Evolutionary conservation across 352 stramenopile genomes (phyloP).

Genomic region (Globisporangium rhizosaccharum): DNA sequence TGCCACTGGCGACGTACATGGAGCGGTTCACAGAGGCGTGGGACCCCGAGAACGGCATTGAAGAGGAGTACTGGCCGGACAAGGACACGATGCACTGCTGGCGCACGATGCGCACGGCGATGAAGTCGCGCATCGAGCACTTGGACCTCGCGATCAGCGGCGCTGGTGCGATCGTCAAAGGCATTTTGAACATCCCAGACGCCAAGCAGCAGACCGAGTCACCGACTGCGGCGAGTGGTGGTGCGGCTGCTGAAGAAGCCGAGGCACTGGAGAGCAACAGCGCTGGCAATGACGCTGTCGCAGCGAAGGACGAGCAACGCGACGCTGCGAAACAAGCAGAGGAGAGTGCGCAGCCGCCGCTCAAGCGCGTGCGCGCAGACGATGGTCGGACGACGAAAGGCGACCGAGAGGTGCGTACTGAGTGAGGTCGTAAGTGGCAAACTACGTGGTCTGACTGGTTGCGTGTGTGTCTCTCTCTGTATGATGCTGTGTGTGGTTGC

Average conservation of each 20-base stretch:
- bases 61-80: constrained; percentile 94
- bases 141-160: constrained; percentile 63
- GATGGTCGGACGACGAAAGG: constrained; percentile 20
- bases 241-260: background rate
- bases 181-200: constrained; percentile 44
- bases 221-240: background rate
- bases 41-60: constrained; percentile 94
- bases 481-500: too few relatives aligned
- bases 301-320: background rate
- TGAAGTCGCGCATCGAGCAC: constrained; percentile 68
- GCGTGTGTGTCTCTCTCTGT: too few relatives aligned
- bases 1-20: constrained; percentile 75
- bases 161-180: constrained; percentile 60
- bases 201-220: constrained; percentile 4
- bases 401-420: constrained; percentile 18
- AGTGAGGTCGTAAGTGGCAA: too few relatives aligned
- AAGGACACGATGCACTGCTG: constrained; percentile 90
- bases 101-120: constrained; percentile 75
- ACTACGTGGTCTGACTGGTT: too few relatives aligned
- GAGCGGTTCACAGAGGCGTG: constrained; percentile 90
- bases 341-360: constrained; percentile 4
- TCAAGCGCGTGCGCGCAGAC: constrained; percentile 28
- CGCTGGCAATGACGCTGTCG: background rate
- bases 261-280: background rate
- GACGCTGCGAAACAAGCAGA: background rate